Evolutionary conservation across 306 rosid genomes (phyloP).

Genomic region (Delonix regia): DNA sequence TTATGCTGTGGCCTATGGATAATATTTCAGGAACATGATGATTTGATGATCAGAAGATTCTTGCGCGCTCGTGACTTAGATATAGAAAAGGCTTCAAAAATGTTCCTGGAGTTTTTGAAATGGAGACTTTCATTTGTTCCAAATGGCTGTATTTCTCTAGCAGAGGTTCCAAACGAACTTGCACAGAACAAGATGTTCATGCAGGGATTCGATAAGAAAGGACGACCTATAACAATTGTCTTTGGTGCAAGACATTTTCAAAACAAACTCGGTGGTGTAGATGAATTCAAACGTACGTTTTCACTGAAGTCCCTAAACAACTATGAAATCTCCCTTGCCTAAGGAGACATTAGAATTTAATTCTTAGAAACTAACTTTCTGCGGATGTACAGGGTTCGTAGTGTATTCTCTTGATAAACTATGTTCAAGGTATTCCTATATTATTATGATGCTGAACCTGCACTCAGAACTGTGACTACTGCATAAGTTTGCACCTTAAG

Average conservation of each 20-base stretch:
- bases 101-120: conserved; percentile 59
- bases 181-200: conserved; percentile 51
- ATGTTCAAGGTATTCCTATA: conserved; percentile 50
- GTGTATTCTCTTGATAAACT: conserved; percentile 59
- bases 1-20: not conserved
- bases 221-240: conserved; percentile 54
- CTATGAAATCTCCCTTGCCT: too few relatives aligned
- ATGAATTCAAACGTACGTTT: conserved; percentile 60
- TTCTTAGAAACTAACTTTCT: conserved; percentile 9
- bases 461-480: not conserved
- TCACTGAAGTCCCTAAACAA: not conserved
- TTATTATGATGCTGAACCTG: not conserved
- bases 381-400: conserved; percentile 48
- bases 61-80: conserved; percentile 58
- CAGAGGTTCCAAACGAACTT: conserved; percentile 52
- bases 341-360: not conserved
- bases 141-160: conserved; percentile 46
- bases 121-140: conserved; percentile 65
- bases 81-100: conserved; percentile 48
- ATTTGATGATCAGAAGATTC: conserved; percentile 55
- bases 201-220: conserved; percentile 60
- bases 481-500: not conserved
- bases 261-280: conserved; percentile 35
- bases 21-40: conserved; percentile 53
- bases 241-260: conserved; percentile 59